Percentiles rank a stretch among this genome's conserved stretches.
Evolutionary conservation across 2,329 filamentous ascomycete genomes (phyloP).

Genomic region (Cadophora gregata): DNA sequence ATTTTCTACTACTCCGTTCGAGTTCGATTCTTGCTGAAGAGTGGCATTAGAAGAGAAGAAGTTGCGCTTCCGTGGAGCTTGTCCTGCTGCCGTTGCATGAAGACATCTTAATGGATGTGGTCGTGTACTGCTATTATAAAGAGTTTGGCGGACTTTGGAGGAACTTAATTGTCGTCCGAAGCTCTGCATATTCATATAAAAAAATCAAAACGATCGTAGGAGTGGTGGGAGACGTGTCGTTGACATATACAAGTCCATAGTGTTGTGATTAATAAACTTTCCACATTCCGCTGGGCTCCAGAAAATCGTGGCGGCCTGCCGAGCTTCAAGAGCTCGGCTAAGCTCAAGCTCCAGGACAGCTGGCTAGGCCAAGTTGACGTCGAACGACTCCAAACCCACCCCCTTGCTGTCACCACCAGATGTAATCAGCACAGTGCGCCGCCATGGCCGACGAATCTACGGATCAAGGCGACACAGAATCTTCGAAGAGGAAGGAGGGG

Average conservation of each 20-base stretch:
- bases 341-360: conserved; percentile 32
- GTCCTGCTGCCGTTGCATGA: conserved; percentile 50
- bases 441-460: conserved; percentile 43
- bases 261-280: conserved; percentile 22
- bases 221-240: conserved; percentile 18
- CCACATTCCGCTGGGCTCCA: background rate
- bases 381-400: conserved; percentile 22
- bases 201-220: conserved; percentile 4
- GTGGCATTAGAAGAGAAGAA: conserved; percentile 72
- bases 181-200: conserved; percentile 33
- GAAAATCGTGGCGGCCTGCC: conserved; percentile 15
- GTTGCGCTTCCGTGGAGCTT: conserved; percentile 57
- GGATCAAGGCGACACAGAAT: conserved; percentile 39
- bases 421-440: conserved; percentile 41
- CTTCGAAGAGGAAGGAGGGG: conserved; percentile 32
- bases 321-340: conserved; percentile 19
- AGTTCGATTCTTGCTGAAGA: conserved; percentile 48
- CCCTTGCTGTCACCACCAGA: conserved; percentile 40
- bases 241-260: conserved; percentile 17
- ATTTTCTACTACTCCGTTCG: conserved; percentile 26
- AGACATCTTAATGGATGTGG: conserved; percentile 48
- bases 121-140: conserved; percentile 30
- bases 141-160: conserved; percentile 27
- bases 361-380: conserved; percentile 40
- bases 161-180: conserved; percentile 34